These are phyloP conservation scores for Wickerhamomyces bisporus DNA, from an alignment of 805 yeast genomes.

Conservation along the genomic window DNA sequence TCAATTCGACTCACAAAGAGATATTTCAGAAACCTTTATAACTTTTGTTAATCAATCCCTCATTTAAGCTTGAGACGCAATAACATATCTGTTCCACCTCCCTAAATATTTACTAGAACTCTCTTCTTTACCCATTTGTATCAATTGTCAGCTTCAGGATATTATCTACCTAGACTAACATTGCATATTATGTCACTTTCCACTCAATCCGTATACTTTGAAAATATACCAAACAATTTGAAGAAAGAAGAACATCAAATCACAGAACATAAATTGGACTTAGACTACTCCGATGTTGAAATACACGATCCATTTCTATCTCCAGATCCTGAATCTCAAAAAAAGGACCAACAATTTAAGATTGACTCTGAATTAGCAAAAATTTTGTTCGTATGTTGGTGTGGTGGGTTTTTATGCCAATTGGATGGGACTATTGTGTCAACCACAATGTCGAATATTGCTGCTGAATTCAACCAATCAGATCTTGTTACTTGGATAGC, in stretches of 20 bases:
- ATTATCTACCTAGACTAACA: too few species aligned
- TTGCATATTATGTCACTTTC: too few species aligned
- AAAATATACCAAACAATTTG: neutral
- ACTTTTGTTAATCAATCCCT: too few species aligned
- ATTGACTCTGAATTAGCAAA: constrained; percentile 9
- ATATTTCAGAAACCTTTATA: too few species aligned
- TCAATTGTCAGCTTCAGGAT: too few species aligned
- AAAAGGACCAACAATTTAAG: neutral
- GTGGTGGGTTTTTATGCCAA: constrained; percentile 46
- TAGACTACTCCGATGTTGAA: neutral
- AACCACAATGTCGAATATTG: constrained; percentile 52
- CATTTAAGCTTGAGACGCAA: too few species aligned
- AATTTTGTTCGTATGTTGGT: constrained; percentile 32
- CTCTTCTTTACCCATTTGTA: too few species aligned
- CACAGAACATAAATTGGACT: neutral
- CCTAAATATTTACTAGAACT: too few species aligned
- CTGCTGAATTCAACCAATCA: constrained; percentile 51
- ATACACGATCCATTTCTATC: neutral
- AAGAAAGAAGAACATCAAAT: neutral
- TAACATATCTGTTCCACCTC: too few species aligned
- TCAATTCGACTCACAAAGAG: too few species aligned
- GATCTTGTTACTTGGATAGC: constrained; percentile 64
- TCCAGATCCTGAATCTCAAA: neutral
- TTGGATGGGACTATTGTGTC: constrained; percentile 59
- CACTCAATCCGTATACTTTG: too few species aligned